Percentiles rank a stretch among this genome's conserved stretches.
phyloP scores from a whole-genome alignment of 768 basidiomycete species.

The Cyclocybe cylindracea region DNA sequence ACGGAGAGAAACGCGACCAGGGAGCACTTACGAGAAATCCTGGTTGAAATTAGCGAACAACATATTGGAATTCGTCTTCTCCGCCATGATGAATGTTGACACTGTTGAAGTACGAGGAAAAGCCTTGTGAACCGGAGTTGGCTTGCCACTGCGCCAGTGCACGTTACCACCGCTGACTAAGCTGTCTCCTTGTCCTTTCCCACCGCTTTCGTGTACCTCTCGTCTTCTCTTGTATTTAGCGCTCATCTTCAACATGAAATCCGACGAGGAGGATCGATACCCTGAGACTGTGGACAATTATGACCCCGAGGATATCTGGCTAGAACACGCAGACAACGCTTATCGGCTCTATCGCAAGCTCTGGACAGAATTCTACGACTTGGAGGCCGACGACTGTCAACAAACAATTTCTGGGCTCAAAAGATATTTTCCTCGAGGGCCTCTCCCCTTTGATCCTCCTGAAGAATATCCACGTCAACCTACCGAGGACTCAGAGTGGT shows the following conservation, averaged over 20 bases:
- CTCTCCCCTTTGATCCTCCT: neutral
- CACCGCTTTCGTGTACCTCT: too few relatives aligned
- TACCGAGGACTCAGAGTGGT: neutral
- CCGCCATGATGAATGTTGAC: slow-evolving; percentile 29
- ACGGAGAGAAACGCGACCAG: slow-evolving; percentile 2
- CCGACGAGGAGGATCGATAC: neutral
- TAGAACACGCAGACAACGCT: slow-evolving; percentile 23
- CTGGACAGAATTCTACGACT: slow-evolving; percentile 50
- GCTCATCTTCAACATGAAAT: too few relatives aligned
- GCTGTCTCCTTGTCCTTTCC: too few relatives aligned
- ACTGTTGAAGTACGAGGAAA: too few relatives aligned
- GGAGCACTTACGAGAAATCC: slow-evolving; percentile 78
- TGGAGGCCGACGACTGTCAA: slow-evolving; percentile 36
- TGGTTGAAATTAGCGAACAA: slow-evolving; percentile 97
- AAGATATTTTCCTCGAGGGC: neutral
- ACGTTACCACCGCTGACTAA: too few relatives aligned
- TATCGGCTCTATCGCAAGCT: slow-evolving; percentile 31
- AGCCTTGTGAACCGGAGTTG: too few relatives aligned
- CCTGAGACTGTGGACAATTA: neutral
- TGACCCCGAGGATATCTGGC: slow-evolving; percentile 2
- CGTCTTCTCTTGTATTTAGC: too few relatives aligned
- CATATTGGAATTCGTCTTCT: slow-evolving; percentile 49
- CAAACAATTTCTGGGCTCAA: slow-evolving; percentile 7
- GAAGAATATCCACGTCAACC: neutral
- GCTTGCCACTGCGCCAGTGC: too few relatives aligned